Conservation (phyloP, 2,329 filamentous ascomycete genomes). For the Sclerotiophoma versabilis region DNA sequence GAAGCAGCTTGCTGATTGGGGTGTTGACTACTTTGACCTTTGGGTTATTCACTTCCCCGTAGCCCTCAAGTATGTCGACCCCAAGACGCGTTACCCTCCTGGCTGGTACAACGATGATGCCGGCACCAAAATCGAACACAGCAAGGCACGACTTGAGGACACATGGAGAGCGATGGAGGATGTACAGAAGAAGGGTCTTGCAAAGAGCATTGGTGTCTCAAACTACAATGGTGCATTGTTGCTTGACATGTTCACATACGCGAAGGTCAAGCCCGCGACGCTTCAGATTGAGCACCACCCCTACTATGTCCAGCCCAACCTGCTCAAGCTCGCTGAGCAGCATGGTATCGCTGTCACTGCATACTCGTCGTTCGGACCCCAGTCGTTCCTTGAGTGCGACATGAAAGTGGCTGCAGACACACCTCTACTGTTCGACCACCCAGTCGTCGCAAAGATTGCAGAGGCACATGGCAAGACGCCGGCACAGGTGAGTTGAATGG, state of each 20-base stretch:
- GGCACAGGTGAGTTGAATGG: slow-evolving; percentile 64
- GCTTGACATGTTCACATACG: slow-evolving; percentile 64
- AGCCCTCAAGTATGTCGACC: slow-evolving; percentile 65
- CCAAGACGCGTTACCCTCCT: slow-evolving; percentile 46
- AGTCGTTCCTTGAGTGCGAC: slow-evolving; percentile 39
- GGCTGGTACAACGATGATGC: slow-evolving; percentile 46
- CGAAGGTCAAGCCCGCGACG: slow-evolving; percentile 43
- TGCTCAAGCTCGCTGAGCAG: slow-evolving; percentile 44
- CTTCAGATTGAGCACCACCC: slow-evolving; percentile 50
- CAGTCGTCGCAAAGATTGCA: slow-evolving; percentile 73
- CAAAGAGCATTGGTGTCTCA: slow-evolving; percentile 47
- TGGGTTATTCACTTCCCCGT: slow-evolving; percentile 72
- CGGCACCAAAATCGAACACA: slow-evolving; percentile 47
- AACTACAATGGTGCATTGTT: slow-evolving; percentile 52
- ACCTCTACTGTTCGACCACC: slow-evolving; percentile 44
- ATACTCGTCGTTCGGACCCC: slow-evolving; percentile 57
- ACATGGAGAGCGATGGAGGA: slow-evolving; percentile 54
- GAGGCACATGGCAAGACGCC: slow-evolving; percentile 70
- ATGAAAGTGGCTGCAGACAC: slow-evolving; percentile 28
- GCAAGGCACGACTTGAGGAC: slow-evolving; percentile 40
- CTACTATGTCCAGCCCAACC: slow-evolving; percentile 46
- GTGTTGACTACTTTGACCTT: slow-evolving; percentile 49
- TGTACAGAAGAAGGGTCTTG: slow-evolving; percentile 55
- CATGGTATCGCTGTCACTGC: slow-evolving; percentile 45
- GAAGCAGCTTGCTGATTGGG: slow-evolving; percentile 61